Base-by-base conservation (phyloP, 2,329 filamentous ascomycete genomes). In the Biscogniauxia sp. region DNA sequence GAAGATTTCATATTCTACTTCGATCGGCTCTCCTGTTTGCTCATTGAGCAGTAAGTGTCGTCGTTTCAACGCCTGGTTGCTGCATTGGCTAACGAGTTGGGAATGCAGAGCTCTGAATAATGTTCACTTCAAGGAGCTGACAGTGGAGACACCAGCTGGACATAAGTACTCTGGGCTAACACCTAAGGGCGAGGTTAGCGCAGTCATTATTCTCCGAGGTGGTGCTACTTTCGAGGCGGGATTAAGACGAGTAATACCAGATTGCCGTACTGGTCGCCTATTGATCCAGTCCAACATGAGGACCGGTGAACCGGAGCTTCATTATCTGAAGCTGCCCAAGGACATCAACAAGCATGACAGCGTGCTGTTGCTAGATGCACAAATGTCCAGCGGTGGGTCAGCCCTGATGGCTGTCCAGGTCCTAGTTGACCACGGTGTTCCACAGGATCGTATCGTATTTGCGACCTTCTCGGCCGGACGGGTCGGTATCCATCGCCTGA, bases 1-100 rank as follows among this genome's bases (percentile, higher is more conserved):
- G 94, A 97, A 72, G 93, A 98, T 69, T 98, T 97, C 73, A 92
- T 97, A 64, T 98, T 98, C 77, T 98, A 98, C 77, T 97, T 98
- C 75, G 93, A 99, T 76, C 86, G 95, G 45, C 80, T 98, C 45
- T 87, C 91, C 1, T 87, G 90, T n/a, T 80, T 97, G 56, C 81
- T 98, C 25, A 85, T 98, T 53, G 94, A 98, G 75, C 80, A 87
- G 85, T 88, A 76, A 62, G 83, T 77, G 15, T 15, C 15, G 59
- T 20, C 19, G 20, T 13, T 32, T 20, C 23, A 56, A 3, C 25
- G 41, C 17, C 20, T n/a, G 9, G 23, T 20, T 7, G 20, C 54
- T 6, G 19, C 55, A 2, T 5, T 9, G 15, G 32, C 37, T 53
- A 41, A 49, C 23, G 26, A 56, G 56, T 64, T 37, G 66, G 52